Percentiles rank a stretch among this genome's conserved stretches.
Conservation (phyloP, 1,284 basidiomycete species). For the Rhodotorula sp. region DNA sequence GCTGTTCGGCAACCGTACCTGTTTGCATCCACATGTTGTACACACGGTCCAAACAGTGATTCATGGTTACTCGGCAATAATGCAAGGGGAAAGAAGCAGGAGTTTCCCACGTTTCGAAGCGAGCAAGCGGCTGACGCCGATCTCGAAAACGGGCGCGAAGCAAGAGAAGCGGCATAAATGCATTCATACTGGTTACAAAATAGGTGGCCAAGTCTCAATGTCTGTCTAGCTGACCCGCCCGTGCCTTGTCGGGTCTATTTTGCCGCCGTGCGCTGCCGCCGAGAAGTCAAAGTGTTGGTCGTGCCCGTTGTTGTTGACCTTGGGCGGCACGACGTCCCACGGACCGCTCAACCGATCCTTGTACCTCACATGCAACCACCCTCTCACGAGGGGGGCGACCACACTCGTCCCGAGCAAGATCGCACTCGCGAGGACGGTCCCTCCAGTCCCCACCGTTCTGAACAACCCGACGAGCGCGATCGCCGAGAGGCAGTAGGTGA, state of each 20-base stretch:
- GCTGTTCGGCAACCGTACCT: no score
- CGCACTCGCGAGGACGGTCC: conserved; percentile 34
- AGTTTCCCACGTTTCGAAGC: no score
- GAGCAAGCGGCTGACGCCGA: no score
- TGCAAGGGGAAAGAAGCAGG: no score
- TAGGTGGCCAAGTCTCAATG: neutral
- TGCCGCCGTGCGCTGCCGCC: neutral
- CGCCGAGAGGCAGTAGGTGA: conserved; percentile 52
- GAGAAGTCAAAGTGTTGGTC: no score
- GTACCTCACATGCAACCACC: conserved; percentile 45
- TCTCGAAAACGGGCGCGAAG: no score
- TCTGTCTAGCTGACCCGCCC: neutral
- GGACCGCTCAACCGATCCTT: conserved; percentile 57
- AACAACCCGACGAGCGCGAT: conserved; percentile 58
- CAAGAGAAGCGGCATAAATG: no score
- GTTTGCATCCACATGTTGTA: no score
- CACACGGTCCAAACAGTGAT: no score
- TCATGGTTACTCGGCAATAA: no score
- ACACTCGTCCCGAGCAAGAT: conserved; percentile 57
- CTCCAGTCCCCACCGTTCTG: conserved; percentile 55
- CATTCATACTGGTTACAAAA: neutral
- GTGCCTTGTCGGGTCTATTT: neutral
- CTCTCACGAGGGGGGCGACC: conserved; percentile 58
- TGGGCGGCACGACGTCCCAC: conserved; percentile 50
- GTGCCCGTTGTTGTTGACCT: neutral